Percentiles rank a stretch among this genome's conserved stretches.
These are phyloP conservation scores for Thinopyrum obtusiflorum DNA, from an alignment of 202 grass and related monocot species.

Conservation along the genomic window DNA sequence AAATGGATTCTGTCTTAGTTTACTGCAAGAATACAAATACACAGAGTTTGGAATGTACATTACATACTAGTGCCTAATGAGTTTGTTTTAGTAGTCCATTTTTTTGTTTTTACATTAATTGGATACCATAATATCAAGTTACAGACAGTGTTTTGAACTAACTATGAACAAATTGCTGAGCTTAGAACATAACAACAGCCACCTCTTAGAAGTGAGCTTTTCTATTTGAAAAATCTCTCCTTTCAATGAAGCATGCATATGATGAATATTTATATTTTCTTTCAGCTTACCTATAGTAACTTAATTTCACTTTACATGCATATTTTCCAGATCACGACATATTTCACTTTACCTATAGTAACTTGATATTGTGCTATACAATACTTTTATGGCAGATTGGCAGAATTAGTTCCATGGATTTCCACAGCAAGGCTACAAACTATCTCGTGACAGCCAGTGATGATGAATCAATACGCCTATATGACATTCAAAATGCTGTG, in stretches of 20 bases:
- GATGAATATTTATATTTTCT: not conserved
- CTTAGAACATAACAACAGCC: not conserved
- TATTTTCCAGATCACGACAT: not conserved
- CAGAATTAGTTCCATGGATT: slow-evolving; percentile 98
- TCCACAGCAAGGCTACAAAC: slow-evolving; percentile 72
- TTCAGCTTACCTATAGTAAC: not conserved
- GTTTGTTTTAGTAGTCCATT: not conserved
- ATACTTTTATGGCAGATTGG: slow-evolving; percentile 70
- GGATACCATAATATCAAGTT: not conserved
- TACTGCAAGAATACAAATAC: not conserved
- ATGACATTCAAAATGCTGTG: slow-evolving; percentile 91
- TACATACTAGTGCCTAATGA: not conserved
- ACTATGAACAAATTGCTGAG: not conserved
- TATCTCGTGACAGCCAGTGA: slow-evolving; percentile 92
- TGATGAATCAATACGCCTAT: slow-evolving; percentile 95
- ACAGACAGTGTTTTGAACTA: not conserved
- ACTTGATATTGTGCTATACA: slow-evolving; percentile 12
- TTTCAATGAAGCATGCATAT: not conserved
- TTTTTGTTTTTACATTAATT: not conserved
- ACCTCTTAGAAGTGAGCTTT: not conserved
- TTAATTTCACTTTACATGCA: slow-evolving; percentile 8
- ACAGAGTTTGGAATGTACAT: slow-evolving; percentile 1
- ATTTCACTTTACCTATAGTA: slow-evolving; percentile 13
- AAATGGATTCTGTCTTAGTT: not conserved
- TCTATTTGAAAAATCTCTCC: not conserved